Percentiles rank a stretch among this genome's conserved stretches.
These are phyloP conservation scores for Podaxis sp. DNA, from an alignment of 768 basidiomycete genomes.

Conservation along the genomic window DNA sequence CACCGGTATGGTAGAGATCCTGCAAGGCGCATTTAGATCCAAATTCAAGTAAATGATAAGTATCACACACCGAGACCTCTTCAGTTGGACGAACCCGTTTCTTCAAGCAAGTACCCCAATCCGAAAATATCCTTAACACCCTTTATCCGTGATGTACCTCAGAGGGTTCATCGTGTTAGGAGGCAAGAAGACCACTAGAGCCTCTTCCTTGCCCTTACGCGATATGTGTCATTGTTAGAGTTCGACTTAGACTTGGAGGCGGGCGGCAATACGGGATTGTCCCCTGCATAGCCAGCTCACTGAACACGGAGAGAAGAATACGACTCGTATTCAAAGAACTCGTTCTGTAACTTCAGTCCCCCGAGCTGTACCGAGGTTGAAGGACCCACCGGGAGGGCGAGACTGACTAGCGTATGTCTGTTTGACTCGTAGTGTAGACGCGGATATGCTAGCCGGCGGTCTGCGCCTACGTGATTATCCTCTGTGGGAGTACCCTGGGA, in stretches of 20 bases:
- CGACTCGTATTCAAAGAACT: slow-evolving; percentile 61
- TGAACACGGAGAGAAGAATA: slow-evolving; percentile 67
- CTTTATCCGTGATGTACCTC: slow-evolving; percentile 81
- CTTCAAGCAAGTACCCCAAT: slow-evolving; percentile 84
- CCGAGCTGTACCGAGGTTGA: slow-evolving; percentile 17
- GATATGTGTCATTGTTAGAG: slow-evolving; percentile 1
- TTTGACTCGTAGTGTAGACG: slow-evolving; percentile 31
- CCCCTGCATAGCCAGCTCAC: slow-evolving; percentile 79
- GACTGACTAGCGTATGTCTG: slow-evolving; percentile 73
- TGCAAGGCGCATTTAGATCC: slow-evolving; percentile 21
- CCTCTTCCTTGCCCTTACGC: slow-evolving; percentile 4
- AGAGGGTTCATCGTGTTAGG: slow-evolving; percentile 66
- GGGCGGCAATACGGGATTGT: slow-evolving; percentile 45
- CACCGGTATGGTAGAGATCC: slow-evolving; percentile 21
- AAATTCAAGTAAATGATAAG: not conserved
- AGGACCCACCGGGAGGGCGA: slow-evolving; percentile 49
- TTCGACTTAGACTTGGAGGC: not conserved
- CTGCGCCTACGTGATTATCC: slow-evolving; percentile 10
- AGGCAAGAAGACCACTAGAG: slow-evolving; percentile 29
- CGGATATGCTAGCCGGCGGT: slow-evolving; percentile 21
- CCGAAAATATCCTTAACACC: slow-evolving; percentile 77
- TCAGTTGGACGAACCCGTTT: slow-evolving; percentile 54
- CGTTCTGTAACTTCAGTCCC: slow-evolving; percentile 31
- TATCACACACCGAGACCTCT: slow-evolving; percentile 57
- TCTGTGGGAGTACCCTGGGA: slow-evolving; percentile 11